These are phyloP conservation scores for Trypanosomatidae sp. DNA, from an alignment of 208 protist genomes.

Conservation along the genomic window DNA sequence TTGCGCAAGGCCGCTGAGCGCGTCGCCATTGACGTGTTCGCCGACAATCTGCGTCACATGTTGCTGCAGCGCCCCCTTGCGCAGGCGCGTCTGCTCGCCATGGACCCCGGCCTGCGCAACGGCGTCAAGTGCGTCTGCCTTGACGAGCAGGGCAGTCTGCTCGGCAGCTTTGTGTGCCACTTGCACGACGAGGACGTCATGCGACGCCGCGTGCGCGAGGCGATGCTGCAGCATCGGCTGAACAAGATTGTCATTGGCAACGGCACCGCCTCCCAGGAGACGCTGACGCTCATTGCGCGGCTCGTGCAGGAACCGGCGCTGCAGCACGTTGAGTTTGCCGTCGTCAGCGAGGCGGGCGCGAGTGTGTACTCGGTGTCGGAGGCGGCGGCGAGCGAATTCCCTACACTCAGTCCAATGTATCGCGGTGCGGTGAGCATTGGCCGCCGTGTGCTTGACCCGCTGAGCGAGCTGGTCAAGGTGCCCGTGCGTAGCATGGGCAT, in stretches of 20 bases:
- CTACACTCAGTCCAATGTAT: conserved; percentile 53
- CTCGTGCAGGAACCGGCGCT: conserved; percentile 22
- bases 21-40: conserved; percentile 64
- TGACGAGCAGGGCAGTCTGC: conserved; percentile 43
- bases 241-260: conserved; percentile 84
- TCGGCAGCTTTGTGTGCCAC: conserved; percentile 57
- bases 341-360: conserved; percentile 75
- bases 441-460: conserved; percentile 79
- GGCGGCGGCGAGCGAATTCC: conserved; percentile 62
- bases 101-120: conserved; percentile 72
- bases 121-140: conserved; percentile 79
- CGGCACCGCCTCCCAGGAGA: conserved; percentile 58
- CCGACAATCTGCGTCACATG: conserved; percentile 65
- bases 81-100: conserved; percentile 50
- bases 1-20: conserved; percentile 62
- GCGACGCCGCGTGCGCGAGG: conserved; percentile 35
- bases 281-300: conserved; percentile 30
- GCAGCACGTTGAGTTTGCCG: conserved; percentile 55
- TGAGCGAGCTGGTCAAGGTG: conserved; percentile 86
- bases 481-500: conserved; percentile 79
- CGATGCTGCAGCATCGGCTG: conserved; percentile 22
- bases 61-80: conserved; percentile 61
- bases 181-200: conserved; percentile 45
- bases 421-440: conserved; percentile 81
- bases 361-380: conserved; percentile 76